These are phyloP conservation scores for Fusarium begoniae DNA, from an alignment of 2,329 filamentous ascomycete species.

Conservation along the genomic window DNA sequence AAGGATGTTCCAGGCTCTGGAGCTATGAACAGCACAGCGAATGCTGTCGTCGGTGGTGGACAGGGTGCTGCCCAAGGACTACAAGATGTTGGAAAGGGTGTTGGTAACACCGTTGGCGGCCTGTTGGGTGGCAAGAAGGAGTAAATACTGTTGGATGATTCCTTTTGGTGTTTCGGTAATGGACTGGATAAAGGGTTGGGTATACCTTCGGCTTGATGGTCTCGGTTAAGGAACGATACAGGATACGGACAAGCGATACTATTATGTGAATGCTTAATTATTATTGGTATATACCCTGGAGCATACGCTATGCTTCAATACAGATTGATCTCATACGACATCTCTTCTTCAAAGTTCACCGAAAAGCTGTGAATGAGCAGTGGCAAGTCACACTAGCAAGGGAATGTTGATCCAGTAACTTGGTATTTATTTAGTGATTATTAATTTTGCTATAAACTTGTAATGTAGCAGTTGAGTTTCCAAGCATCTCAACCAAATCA, in stretches of 20 bases:
- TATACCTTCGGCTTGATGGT: not conserved
- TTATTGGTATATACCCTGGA: not conserved
- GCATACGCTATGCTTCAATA: not conserved
- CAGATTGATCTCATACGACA: not conserved
- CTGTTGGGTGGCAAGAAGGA: conserved; percentile 48
- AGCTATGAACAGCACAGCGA: conserved; percentile 40
- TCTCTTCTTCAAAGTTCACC: too few species aligned
- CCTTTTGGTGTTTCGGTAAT: conserved; percentile 14
- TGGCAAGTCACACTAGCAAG: not conserved
- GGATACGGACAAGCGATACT: not conserved
- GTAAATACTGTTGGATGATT: not conserved
- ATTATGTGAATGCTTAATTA: conserved; percentile 10
- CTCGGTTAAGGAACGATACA: not conserved
- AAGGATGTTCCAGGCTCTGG: conserved; percentile 44
- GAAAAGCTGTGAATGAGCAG: too few species aligned
- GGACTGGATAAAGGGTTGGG: not conserved
- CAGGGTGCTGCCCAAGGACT: conserved; percentile 47
- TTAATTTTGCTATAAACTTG: not conserved
- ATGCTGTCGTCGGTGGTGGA: conserved; percentile 43
- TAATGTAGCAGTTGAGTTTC: not conserved
- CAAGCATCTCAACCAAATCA: not conserved
- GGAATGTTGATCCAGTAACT: not conserved
- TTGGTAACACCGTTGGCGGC: conserved; percentile 44
- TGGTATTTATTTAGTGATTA: not conserved
- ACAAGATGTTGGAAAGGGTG: conserved; percentile 32